These are phyloP conservation scores for Phytophthora europaea DNA, from an alignment of 352 stramenopile species.

Conservation along the genomic window DNA sequence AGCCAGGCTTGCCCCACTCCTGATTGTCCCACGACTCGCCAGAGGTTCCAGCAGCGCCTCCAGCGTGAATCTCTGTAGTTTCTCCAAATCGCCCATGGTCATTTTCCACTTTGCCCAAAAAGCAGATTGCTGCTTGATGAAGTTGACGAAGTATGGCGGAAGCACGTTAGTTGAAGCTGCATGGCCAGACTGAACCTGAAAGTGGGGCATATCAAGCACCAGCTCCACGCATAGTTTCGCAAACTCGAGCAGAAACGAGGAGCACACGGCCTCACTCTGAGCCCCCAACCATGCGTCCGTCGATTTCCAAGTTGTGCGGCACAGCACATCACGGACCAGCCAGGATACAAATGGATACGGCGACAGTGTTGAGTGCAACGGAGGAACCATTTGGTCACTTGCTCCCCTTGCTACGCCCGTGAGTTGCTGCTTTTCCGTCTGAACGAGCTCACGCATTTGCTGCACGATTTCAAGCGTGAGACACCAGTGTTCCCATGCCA, in stretches of 20 bases:
- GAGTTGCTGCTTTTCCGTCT: conserved; percentile 72
- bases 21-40: conserved; percentile 21
- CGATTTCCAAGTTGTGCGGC: conserved; percentile 81
- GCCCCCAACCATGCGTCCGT: conserved; percentile 74
- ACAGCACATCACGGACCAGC: conserved; percentile 86
- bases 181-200: conserved; percentile 55
- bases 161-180: conserved; percentile 73
- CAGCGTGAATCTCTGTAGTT: conserved; percentile 64
- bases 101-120: conserved; percentile 87
- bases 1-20: conserved; percentile 7
- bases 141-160: conserved; percentile 89
- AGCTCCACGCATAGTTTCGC: conserved; percentile 82
- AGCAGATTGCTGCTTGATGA: conserved; percentile 80
- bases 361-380: conserved; percentile 46
- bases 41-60: conserved; percentile 73
- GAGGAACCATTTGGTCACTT: conserved; percentile 35
- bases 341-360: conserved; percentile 87
- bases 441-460: conserved; percentile 83
- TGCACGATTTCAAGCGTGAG: conserved; percentile 85
- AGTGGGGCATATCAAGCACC: conserved; percentile 82
- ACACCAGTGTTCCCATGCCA: conserved; percentile 89
- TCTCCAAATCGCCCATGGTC: conserved; percentile 60
- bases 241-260: conserved; percentile 77
- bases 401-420: conserved; percentile 19
- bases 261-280: conserved; percentile 68